phyloP scores from a whole-genome alignment of 2,329 filamentous ascomycete genomes.

The Volutella citrinella region DNA sequence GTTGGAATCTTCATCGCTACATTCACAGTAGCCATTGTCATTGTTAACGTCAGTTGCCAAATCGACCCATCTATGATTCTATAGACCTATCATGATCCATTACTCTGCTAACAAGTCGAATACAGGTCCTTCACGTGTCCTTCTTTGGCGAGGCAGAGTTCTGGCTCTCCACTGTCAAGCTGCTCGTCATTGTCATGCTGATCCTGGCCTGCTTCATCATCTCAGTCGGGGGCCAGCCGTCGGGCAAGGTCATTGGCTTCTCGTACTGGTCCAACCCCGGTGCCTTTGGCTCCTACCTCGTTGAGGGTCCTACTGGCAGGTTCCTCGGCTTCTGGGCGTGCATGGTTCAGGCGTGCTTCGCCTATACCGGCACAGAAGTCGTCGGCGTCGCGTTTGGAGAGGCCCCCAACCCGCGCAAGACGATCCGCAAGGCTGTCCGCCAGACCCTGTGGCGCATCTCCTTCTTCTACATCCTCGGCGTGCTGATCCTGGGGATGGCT shows the following conservation, averaged over 20 bases:
- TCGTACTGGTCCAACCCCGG: constrained; percentile 52
- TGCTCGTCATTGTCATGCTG: constrained; percentile 51
- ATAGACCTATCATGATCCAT: too few species aligned
- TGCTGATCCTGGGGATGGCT: constrained; percentile 68
- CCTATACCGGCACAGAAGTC: constrained; percentile 63
- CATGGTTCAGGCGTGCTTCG: constrained; percentile 62
- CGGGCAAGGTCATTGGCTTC: constrained; percentile 21
- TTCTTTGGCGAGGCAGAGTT: constrained; percentile 53
- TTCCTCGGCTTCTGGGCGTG: constrained; percentile 67
- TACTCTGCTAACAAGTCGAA: too few species aligned
- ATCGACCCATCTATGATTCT: too few species aligned
- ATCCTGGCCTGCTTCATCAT: constrained; percentile 43
- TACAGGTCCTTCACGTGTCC: constrained; percentile 38
- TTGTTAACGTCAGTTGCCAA: constrained; percentile 23
- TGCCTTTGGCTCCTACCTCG: constrained; percentile 65
- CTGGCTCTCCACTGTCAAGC: constrained; percentile 47
- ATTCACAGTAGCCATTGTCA: constrained; percentile 21
- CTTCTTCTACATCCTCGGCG: constrained; percentile 61
- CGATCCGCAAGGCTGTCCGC: constrained; percentile 53
- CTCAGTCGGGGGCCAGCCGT: constrained; percentile 20
- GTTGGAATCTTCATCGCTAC: constrained; percentile 23
- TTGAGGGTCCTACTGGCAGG: constrained; percentile 52
- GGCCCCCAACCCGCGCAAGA: constrained; percentile 51
- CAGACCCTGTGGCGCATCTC: constrained; percentile 58
- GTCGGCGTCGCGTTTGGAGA: constrained; percentile 62